Base-by-base conservation (phyloP, 345 rosid genomes). In the Populus nigra region DNA sequence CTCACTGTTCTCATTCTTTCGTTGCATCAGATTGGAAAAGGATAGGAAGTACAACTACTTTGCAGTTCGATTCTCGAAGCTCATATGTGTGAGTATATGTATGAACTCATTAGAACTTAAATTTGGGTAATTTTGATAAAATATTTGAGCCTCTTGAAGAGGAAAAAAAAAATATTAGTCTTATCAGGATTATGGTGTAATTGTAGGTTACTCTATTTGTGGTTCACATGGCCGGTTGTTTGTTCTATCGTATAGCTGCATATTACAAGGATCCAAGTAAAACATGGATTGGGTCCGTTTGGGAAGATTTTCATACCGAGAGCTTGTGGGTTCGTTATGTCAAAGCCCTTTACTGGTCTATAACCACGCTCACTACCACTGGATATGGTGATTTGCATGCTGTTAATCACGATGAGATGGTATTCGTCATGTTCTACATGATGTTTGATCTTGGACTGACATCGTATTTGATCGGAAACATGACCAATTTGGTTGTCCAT, bases 331-430 rank as follows among this genome's bases (percentile, higher is more conserved):
- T 78, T 5, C 90, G 83, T n/a, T 94, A 94, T 72, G 88, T 88
- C 65, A 88, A 87, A n/a, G 79, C 97, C 1, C 65, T 92, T 67
- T 92, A 94, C 76, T 93, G 97, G 97, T 90, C 98, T 15, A 91
- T 91, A 35, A 85, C 94, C 80, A 94, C 97, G 3, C 87, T 93
- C 29, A 84, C 96, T 13, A 91, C 96, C 22, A 88, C 91, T 20
- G 98, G 98, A 11, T 94, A 94, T 69, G 98, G 98, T 65, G 97
- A 94, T 82, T 61, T 94, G 39, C 98, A 94, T 77, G 90, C 94
- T 36, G 88, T 87, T 45, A 92, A 90, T 70, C 63, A 84, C 18
- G 55, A 70, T 31, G 98, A 94, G 83, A 91, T 90, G 93, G 23
- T 87, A 17, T 91, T 91, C 68, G 86, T 77, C 73, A 80, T 90